A percentile compares a stretch with the other conserved stretches of the same genome.
These are phyloP conservation scores for Komagataella mondaviorum DNA, from an alignment of 805 yeast species.

Conservation along the genomic window DNA sequence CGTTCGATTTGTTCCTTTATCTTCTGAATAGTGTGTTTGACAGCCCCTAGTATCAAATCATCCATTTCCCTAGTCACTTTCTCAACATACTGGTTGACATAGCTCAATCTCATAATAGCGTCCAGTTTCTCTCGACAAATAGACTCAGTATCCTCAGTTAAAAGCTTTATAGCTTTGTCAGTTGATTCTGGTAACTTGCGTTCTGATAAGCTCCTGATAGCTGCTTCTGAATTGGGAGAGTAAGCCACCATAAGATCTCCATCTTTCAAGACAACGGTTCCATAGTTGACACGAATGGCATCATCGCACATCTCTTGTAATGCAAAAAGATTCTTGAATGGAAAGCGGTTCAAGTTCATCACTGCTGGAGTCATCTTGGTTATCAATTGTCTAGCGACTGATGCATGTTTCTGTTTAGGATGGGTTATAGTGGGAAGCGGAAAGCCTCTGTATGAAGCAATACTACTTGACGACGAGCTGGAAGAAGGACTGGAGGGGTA, in stretches of 20 bases:
- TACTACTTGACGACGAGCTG: conserved; percentile 5
- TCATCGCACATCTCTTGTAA: conserved; percentile 58
- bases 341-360: conserved; percentile 31
- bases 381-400: background rate
- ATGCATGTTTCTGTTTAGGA: background rate
- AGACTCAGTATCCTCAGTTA: conserved; percentile 55
- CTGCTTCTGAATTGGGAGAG: conserved; percentile 50
- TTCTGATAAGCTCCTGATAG: conserved; percentile 31
- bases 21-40: conserved; percentile 46
- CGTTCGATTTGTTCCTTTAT: conserved; percentile 22
- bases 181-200: conserved; percentile 32
- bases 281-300: conserved; percentile 61
- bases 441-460: conserved; percentile 43
- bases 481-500: background rate
- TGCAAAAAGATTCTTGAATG: conserved; percentile 44
- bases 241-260: conserved; percentile 13
- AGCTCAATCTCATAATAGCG: conserved; percentile 54
- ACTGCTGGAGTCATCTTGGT: conserved; percentile 11
- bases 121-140: conserved; percentile 55
- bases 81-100: conserved; percentile 62
- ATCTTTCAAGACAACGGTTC: conserved; percentile 31
- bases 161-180: conserved; percentile 48
- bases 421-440: conserved; percentile 21
- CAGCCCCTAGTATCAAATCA: conserved; percentile 44
- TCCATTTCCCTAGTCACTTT: conserved; percentile 73